These are phyloP conservation scores for Dactylellina sp. DNA, from an alignment of 2,329 filamentous ascomycete species.

Conservation along the genomic window DNA sequence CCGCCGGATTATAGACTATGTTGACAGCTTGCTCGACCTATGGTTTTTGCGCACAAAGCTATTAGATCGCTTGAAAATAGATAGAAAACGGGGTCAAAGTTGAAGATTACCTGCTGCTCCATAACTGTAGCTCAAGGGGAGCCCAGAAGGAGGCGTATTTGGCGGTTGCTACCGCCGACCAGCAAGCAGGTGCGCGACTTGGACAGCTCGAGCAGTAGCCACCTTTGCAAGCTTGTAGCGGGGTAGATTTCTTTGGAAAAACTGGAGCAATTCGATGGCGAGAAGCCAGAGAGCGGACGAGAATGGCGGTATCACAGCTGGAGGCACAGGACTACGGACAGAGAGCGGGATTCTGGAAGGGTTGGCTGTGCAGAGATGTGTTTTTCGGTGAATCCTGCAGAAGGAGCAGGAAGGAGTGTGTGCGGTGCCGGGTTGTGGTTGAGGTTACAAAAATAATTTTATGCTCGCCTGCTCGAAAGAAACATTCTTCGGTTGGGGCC, in stretches of 20 bases:
- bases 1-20: slow-evolving; percentile 51
- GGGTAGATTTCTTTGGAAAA: slow-evolving; percentile 14
- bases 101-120: slow-evolving; percentile 42
- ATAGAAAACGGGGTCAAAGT: not conserved
- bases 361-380: too few relatives aligned
- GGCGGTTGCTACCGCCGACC: slow-evolving; percentile 56
- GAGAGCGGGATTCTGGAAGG: slow-evolving; percentile 1
- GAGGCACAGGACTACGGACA: too few relatives aligned
- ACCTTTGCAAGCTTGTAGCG: slow-evolving; percentile 49
- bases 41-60: not conserved
- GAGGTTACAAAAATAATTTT: slow-evolving; percentile 44
- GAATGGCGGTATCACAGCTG: slow-evolving; percentile 5
- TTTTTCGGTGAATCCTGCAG: slow-evolving; percentile 27
- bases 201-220: slow-evolving; percentile 50
- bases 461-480: slow-evolving; percentile 13
- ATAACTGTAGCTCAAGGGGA: slow-evolving; percentile 40
- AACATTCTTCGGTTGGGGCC: slow-evolving; percentile 13
- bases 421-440: slow-evolving; percentile 24
- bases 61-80: not conserved
- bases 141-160: slow-evolving; percentile 30
- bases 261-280: slow-evolving; percentile 6
- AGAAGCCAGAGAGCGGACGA: not conserved
- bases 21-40: slow-evolving; percentile 56
- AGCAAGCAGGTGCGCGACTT: slow-evolving; percentile 54
- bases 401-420: not conserved